These are phyloP conservation scores for Kodamaea neixiangensis DNA, from an alignment of 805 yeast genomes.

Conservation along the genomic window DNA sequence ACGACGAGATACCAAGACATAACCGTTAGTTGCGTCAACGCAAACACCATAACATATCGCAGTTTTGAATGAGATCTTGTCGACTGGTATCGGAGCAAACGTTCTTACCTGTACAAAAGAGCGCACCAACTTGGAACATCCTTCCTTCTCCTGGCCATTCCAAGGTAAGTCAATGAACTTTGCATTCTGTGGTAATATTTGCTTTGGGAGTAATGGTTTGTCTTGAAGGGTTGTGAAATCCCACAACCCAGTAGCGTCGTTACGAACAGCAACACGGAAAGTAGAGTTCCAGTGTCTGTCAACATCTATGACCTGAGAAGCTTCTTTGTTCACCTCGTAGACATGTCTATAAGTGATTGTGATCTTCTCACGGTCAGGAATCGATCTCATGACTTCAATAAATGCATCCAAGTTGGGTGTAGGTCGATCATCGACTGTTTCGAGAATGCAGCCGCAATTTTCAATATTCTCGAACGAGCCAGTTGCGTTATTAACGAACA, in stretches of 20 bases:
- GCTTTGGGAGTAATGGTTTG: slow-evolving; percentile 59
- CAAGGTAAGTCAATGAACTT: slow-evolving; percentile 69
- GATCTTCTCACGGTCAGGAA: slow-evolving; percentile 77
- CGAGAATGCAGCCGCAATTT: slow-evolving; percentile 77
- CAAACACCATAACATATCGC: slow-evolving; percentile 75
- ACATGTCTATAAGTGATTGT: slow-evolving; percentile 73
- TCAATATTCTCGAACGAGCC: slow-evolving; percentile 71
- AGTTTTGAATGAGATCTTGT: slow-evolving; percentile 66
- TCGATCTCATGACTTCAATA: slow-evolving; percentile 70
- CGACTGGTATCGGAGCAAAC: slow-evolving; percentile 68
- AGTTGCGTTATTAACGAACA: slow-evolving; percentile 72
- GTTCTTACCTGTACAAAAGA: slow-evolving; percentile 74
- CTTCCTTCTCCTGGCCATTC: slow-evolving; percentile 42
- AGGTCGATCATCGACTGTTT: slow-evolving; percentile 70
- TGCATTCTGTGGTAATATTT: slow-evolving; percentile 60
- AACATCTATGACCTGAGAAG: slow-evolving; percentile 63
- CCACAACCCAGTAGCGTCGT: slow-evolving; percentile 59
- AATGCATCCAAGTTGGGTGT: slow-evolving; percentile 76
- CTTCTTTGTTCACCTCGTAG: slow-evolving; percentile 75
- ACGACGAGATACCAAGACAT: slow-evolving; percentile 74
- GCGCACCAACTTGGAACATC: slow-evolving; percentile 57
- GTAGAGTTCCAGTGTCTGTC: slow-evolving; percentile 85
- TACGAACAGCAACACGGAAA: slow-evolving; percentile 66
- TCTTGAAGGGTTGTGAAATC: slow-evolving; percentile 54
- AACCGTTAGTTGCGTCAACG: slow-evolving; percentile 78